A percentile compares a stretch with the other conserved stretches of the same genome.
These are phyloP conservation scores for Calonectria naviculata DNA, from an alignment of 2,329 filamentous ascomycete genomes.

Conservation along the genomic window DNA sequence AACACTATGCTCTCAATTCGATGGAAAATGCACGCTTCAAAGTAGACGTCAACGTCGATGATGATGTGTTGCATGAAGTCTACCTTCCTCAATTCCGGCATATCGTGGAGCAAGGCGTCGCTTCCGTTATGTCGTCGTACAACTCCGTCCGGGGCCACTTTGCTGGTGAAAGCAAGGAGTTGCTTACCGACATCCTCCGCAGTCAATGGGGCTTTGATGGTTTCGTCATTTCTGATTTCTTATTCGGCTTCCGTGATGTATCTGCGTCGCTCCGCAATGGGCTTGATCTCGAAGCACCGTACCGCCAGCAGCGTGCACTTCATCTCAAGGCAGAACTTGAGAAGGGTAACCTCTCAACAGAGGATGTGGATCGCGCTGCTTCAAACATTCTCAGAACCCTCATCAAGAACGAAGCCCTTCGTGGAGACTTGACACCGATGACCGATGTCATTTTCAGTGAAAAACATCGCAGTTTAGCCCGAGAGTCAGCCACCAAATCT, in stretches of 20 bases:
- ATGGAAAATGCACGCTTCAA: slow-evolving; percentile 38
- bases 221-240: slow-evolving; percentile 29
- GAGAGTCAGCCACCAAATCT: slow-evolving; percentile 25
- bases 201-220: slow-evolving; percentile 31
- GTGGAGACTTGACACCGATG: background rate
- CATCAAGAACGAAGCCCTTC: slow-evolving; percentile 9
- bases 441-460: slow-evolving; percentile 26
- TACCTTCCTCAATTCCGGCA: slow-evolving; percentile 33
- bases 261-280: slow-evolving; percentile 29
- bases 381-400: slow-evolving; percentile 12
- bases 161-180: slow-evolving; percentile 30
- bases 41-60: slow-evolving; percentile 31
- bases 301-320: slow-evolving; percentile 16
- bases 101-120: slow-evolving; percentile 27
- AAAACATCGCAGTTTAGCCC: slow-evolving; percentile 28
- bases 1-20: slow-evolving; percentile 38
- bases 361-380: slow-evolving; percentile 18
- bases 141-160: slow-evolving; percentile 33
- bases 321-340: slow-evolving; percentile 10
- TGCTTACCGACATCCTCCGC: slow-evolving; percentile 28
- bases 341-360: background rate
- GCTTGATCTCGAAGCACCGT: slow-evolving; percentile 36
- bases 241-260: slow-evolving; percentile 32
- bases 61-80: slow-evolving; percentile 31
- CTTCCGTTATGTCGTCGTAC: slow-evolving; percentile 31